Evolutionary conservation across 805 yeast species (phyloP), one percentile per base, ranked within the genome.

Genomic region (Saturnispora bothae): DNA sequence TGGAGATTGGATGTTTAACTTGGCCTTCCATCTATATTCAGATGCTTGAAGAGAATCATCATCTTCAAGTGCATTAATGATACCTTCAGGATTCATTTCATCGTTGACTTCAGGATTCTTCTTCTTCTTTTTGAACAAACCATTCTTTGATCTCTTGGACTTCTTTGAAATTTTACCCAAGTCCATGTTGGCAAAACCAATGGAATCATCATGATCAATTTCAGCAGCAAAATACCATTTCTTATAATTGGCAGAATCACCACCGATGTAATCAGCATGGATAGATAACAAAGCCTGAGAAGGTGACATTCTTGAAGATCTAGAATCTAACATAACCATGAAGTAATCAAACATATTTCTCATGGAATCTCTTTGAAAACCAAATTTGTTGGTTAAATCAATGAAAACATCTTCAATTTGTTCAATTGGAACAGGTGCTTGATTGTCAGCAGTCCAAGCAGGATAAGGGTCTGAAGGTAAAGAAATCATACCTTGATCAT

Each of bases 381-480:
- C 94, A 54, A 83, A 82, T 60, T 76, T 78, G 63, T 82, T 82
- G 31, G 89, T 68, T 58, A 83, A 66, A 59, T 83, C 92, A 53
- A 83, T 83, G 56, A 83, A 83, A 28, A 82, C 75, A 64, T 83
- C 94, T 64, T 83, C 94, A 56, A 83, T 79, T 58, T 83, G 89
- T 60, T 83, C 92, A 39, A 83, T 71, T 34, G 84, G 69, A 41
- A 81, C 79, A 10, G 94, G 94, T 19, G 89, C 85, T 59, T 82
- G 89, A 41, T 82, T 88, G 61, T 92, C 97, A 33, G 94, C 94
- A 19, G 96, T 83, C 98, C 98, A 92, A 36, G 98, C 97, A 31
- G 99, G 98, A 60, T 89, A 92, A 25, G 98, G 99, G 60, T 92
- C 92, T 32, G 86, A 76, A 51, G 94, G 70, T 64, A 80, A 50